These are phyloP conservation scores for Aphanomyces euteiches DNA, from an alignment of 352 stramenopile species.

Conservation along the genomic window DNA sequence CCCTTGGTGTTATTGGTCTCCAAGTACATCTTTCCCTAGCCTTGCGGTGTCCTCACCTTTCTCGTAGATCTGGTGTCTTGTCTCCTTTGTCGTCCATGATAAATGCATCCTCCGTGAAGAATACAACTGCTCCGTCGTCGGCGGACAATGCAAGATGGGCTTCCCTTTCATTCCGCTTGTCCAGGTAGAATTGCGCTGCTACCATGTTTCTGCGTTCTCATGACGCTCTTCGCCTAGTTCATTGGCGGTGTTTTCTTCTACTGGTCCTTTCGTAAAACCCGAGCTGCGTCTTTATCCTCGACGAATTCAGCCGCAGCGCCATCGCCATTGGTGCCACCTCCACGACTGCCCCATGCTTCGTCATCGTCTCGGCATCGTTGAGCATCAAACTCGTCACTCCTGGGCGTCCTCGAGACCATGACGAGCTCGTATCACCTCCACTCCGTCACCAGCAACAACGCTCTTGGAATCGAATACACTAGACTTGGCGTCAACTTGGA, in stretches of 20 bases:
- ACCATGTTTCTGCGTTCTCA: neutral
- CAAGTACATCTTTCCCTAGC: neutral
- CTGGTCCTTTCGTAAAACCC: conserved; percentile 27
- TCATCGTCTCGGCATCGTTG: neutral
- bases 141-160: conserved; percentile 1
- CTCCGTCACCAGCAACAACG: neutral
- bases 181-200: neutral
- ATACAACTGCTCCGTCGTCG: neutral
- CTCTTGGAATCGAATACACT: neutral
- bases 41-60: neutral
- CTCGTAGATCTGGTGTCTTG: neutral
- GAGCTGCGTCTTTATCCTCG: neutral
- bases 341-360: neutral
- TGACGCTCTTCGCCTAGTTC: neutral
- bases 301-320: neutral
- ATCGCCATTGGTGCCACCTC: neutral
- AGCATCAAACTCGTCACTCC: neutral
- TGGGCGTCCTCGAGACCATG: neutral
- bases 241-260: conserved; percentile 13
- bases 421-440: neutral
- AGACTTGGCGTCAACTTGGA: neutral
- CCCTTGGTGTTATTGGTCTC: conserved; percentile 12
- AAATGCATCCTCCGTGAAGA: neutral
- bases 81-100: conserved; percentile 7
- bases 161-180: conserved; percentile 6